phyloP scores from a whole-genome alignment of 192 early-diverging fungal genomes.

The Phlyctochytrium planicorne region DNA sequence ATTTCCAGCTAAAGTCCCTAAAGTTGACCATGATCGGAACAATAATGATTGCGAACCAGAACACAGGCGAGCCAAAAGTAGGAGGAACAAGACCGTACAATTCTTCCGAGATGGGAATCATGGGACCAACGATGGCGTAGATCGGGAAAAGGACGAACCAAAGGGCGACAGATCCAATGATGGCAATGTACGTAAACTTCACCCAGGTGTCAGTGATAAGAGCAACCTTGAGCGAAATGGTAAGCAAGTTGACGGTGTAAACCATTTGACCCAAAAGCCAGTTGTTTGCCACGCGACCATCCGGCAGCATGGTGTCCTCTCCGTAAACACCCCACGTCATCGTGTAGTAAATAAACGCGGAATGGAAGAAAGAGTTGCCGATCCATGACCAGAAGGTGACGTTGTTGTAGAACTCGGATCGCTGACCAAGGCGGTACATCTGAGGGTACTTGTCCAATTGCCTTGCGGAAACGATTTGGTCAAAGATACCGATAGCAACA shows the following conservation, averaged over 20 bases:
- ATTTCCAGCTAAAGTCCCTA: slow-evolving; percentile 94
- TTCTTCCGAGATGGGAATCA: slow-evolving; percentile 48
- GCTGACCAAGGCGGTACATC: slow-evolving; percentile 74
- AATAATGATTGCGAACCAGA: slow-evolving; percentile 86
- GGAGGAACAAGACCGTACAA: slow-evolving; percentile 41
- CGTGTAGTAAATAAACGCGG: slow-evolving; percentile 75
- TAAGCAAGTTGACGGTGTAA: slow-evolving; percentile 84
- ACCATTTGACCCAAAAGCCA: slow-evolving; percentile 90
- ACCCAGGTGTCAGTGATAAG: slow-evolving; percentile 91
- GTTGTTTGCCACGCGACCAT: slow-evolving; percentile 76
- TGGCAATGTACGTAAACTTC: slow-evolving; percentile 88
- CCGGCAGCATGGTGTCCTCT: slow-evolving; percentile 64
- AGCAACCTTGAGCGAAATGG: slow-evolving; percentile 88
- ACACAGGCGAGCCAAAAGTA: slow-evolving; percentile 46
- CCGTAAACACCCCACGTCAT: slow-evolving; percentile 62
- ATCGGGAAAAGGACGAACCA: slow-evolving; percentile 89
- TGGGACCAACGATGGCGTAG: slow-evolving; percentile 75
- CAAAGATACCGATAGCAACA: slow-evolving; percentile 95
- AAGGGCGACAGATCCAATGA: slow-evolving; percentile 84
- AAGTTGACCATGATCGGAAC: slow-evolving; percentile 83
- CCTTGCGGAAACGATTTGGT: slow-evolving; percentile 89
- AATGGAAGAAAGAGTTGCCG: slow-evolving; percentile 90
- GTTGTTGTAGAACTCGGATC: slow-evolving; percentile 71
- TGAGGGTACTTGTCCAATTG: slow-evolving; percentile 97
- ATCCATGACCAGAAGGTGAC: slow-evolving; percentile 91